Conservation (phyloP, 116 monocot species). For the Cymodocea nodosa region DNA sequence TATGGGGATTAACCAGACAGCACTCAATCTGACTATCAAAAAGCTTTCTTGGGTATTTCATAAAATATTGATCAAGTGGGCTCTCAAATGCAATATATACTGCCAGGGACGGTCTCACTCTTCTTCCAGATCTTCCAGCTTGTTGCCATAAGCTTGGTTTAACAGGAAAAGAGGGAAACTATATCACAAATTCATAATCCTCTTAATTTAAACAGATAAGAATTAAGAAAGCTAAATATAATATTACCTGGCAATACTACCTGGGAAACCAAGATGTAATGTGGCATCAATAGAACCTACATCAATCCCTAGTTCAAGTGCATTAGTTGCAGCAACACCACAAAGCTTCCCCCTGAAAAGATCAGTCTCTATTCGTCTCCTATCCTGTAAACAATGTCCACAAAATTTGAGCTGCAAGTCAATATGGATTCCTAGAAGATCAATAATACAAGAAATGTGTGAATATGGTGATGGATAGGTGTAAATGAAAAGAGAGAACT, state of each 20-base stretch:
- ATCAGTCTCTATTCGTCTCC: constrained; percentile 70
- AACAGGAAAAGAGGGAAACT: background rate
- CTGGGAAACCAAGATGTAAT: constrained; percentile 98
- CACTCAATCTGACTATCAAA: constrained; percentile 55
- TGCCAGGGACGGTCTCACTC: constrained; percentile 57
- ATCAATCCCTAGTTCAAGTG: constrained; percentile 94
- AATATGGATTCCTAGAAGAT: too few relatives aligned
- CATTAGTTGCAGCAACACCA: constrained; percentile 95
- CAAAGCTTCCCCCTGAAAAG: constrained; percentile 68
- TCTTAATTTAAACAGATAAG: background rate
- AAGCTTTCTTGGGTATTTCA: constrained; percentile 80
- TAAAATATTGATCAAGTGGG: constrained; percentile 94
- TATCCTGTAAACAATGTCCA: constrained; percentile 34
- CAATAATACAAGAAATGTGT: too few relatives aligned
- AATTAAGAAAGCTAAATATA: background rate
- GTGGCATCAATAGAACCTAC: constrained; percentile 93
- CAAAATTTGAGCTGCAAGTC: too few relatives aligned
- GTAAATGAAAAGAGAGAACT: too few relatives aligned
- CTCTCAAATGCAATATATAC: constrained; percentile 94
- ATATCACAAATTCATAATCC: too few relatives aligned
- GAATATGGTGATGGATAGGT: too few relatives aligned
- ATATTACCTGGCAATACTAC: constrained; percentile 70
- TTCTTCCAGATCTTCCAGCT: constrained; percentile 95
- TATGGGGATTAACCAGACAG: constrained; percentile 73
- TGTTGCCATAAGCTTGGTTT: constrained; percentile 89